Base-by-base conservation (phyloP, 257 asterid species). In the Nicotiana tabacum region DNA sequence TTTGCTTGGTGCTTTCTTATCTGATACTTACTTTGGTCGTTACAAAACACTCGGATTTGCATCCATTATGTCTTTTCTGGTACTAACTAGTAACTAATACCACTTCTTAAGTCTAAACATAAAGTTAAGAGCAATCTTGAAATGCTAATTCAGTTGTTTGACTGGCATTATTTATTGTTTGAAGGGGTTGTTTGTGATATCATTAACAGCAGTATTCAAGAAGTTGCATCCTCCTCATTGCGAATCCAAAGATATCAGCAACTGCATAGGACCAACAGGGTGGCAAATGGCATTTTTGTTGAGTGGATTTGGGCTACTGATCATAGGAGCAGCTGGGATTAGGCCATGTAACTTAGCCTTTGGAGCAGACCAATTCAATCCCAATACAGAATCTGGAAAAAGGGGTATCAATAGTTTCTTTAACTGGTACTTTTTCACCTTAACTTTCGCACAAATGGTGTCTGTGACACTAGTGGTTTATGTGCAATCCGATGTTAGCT, bases 291-390 rank as follows among this genome's bases (percentile, higher is more conserved):
- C 88, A 0, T 91, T 94, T 65, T 91, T 94, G 46, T 12, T 90
- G 37, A 78, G 87, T 72, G 98, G 96, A 30, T 94, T 94, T 56
- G 93, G 66, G 56, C 86, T 94, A 9, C 76, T 92, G 88, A 81
- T 92, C 7, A 17, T 94, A 2, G 96, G 98, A 0, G 98, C 98
- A 0, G 93, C 96, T 16, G 98, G 97, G 11, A 94, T 94, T 56
- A 85, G 98, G 81, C 98, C 98, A 0, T 94, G 97, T 72, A 94
- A 92, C 85, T 85, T 94, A 3, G 97, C 98, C 0, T 94, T 94
- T 76, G 98, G 98, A 2, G 97, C 90, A 21, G 98, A 94, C 82
- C 98, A 94, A 61, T 94, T 94, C 91, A 89, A 94, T 57, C 98
- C 96, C 21, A 87, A 89, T 0, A 85, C 92, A 0, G 93, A 90